Percentiles rank a stretch among this genome's conserved stretches.
These are phyloP conservation scores for Coriaria nepalensis DNA, from an alignment of 306 rosid species.

Conservation along the genomic window DNA sequence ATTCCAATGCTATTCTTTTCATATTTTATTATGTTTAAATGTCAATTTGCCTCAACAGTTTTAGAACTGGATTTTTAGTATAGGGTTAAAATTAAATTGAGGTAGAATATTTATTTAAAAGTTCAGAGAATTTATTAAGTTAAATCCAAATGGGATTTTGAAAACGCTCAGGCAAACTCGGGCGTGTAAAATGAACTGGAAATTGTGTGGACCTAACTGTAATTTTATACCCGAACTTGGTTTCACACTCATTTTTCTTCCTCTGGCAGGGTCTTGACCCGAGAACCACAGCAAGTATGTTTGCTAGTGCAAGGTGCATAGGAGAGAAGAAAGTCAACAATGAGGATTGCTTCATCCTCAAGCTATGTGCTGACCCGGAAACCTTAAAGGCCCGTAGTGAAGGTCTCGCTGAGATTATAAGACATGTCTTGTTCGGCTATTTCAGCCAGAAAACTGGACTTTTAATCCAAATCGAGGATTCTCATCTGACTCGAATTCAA, in stretches of 20 bases:
- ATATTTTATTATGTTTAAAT: too few relatives aligned
- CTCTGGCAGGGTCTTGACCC: slow-evolving; percentile 84
- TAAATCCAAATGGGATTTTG: too few relatives aligned
- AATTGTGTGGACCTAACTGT: too few relatives aligned
- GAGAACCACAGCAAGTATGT: slow-evolving; percentile 84
- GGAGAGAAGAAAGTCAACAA: slow-evolving; percentile 90
- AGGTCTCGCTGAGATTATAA: slow-evolving; percentile 93
- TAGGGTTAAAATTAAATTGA: too few relatives aligned
- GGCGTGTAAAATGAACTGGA: too few relatives aligned
- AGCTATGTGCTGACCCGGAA: slow-evolving; percentile 79
- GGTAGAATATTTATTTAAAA: too few relatives aligned
- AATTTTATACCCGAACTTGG: too few relatives aligned
- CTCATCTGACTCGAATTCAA: slow-evolving; percentile 91
- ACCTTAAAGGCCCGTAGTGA: slow-evolving; percentile 90
- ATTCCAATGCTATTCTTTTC: too few relatives aligned
- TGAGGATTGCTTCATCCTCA: slow-evolving; percentile 94
- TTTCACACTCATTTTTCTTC: neutral
- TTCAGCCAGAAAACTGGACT: slow-evolving; percentile 97
- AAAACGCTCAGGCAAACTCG: too few relatives aligned
- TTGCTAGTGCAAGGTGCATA: slow-evolving; percentile 74
- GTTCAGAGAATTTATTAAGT: too few relatives aligned
- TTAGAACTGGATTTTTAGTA: too few relatives aligned
- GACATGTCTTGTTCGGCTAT: slow-evolving; percentile 92
- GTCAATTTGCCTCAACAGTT: too few relatives aligned
- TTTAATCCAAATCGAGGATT: slow-evolving; percentile 92